phyloP scores from a whole-genome alignment of 345 rosid species.

The Raphanus sativus region DNA sequence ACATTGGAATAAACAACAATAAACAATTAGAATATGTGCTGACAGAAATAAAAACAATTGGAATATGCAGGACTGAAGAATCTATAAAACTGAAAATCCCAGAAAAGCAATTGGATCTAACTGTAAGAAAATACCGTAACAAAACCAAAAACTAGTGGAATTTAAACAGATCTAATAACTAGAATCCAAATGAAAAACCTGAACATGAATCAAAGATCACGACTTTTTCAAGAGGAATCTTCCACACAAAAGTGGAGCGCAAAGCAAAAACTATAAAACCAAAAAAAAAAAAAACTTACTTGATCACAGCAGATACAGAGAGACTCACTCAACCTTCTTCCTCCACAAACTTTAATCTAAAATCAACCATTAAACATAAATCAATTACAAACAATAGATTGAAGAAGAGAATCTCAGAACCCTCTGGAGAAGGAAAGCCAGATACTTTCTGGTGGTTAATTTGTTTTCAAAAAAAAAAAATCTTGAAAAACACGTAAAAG shows the following conservation, averaged over 20 bases:
- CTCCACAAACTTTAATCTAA: conserved; percentile 2
- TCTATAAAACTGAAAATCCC: conserved; percentile 20
- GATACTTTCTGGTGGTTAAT: conserved; percentile 5
- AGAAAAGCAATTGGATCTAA: background rate
- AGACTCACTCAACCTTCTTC: conserved; percentile 25
- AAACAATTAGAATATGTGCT: too few species aligned
- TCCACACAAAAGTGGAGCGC: conserved; percentile 3
- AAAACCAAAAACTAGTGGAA: background rate
- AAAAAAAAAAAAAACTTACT: conserved; percentile 22
- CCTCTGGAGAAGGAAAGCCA: conserved; percentile 14
- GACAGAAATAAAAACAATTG: too few species aligned
- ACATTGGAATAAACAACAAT: too few species aligned
- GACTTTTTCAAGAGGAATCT: conserved; percentile 17
- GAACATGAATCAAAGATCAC: conserved; percentile 26
- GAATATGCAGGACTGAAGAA: conserved; percentile 17
- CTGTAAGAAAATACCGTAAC: too few species aligned
- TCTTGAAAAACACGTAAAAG: background rate
- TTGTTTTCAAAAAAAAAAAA: background rate
- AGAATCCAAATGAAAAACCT: conserved; percentile 26
- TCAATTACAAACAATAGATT: background rate
- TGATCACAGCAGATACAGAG: conserved; percentile 25
- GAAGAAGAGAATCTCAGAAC: background rate
- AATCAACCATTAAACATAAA: background rate
- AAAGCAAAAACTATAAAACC: background rate
- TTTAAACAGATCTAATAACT: conserved; percentile 30